phyloP scores from a whole-genome alignment of 1,284 basidiomycete genomes.

The Ceratorhiza oryzae-sativae region DNA sequence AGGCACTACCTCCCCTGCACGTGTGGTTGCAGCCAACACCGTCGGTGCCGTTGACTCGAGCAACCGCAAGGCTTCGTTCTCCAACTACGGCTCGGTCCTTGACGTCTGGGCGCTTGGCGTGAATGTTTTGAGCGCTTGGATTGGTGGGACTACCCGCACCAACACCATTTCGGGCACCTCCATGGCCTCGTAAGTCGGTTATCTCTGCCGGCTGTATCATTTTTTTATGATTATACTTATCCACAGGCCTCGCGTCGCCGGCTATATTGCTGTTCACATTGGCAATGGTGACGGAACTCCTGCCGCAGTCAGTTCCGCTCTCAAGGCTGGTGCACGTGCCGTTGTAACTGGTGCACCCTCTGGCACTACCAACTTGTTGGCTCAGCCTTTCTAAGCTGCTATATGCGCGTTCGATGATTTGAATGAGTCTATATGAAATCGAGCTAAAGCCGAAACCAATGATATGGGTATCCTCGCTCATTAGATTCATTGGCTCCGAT shows the following conservation, averaged over 20 bases:
- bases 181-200: slow-evolving; percentile 57
- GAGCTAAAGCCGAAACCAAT: background rate
- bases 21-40: slow-evolving; percentile 82
- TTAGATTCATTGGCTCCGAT: too few relatives aligned
- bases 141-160: slow-evolving; percentile 60
- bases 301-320: background rate
- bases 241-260: slow-evolving; percentile 8
- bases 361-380: slow-evolving; percentile 37
- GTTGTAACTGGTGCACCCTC: slow-evolving; percentile 27
- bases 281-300: background rate
- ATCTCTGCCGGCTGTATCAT: too few relatives aligned
- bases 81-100: slow-evolving; percentile 65
- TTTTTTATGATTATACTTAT: background rate
- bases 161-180: slow-evolving; percentile 79
- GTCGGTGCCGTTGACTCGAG: slow-evolving; percentile 83
- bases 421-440: background rate
- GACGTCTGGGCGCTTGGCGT: slow-evolving; percentile 56
- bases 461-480: background rate
- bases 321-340: slow-evolving; percentile 1
- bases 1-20: slow-evolving; percentile 50
- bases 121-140: slow-evolving; percentile 84
- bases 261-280: background rate
- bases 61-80: slow-evolving; percentile 90
- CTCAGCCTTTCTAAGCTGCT: background rate
- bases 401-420: background rate